Evolutionary conservation across 1,284 basidiomycete species (phyloP).

Genomic region (Entoloma clypeatum): DNA sequence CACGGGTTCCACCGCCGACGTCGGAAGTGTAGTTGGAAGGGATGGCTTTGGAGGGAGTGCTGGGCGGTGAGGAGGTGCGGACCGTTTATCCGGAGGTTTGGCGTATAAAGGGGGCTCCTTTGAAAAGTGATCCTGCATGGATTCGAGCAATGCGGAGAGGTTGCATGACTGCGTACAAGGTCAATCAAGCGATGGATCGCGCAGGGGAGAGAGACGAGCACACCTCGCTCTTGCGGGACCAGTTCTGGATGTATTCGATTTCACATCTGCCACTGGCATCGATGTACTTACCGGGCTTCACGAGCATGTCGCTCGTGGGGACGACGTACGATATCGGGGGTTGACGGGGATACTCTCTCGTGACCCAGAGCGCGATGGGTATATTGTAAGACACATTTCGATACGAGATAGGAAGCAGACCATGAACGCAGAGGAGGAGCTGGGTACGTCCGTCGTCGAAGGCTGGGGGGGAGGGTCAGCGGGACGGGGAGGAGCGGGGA

Average conservation of each 20-base stretch:
- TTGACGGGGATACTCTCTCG: conserved; percentile 74
- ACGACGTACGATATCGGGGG: conserved; percentile 93
- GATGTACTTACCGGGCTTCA: conserved; percentile 73
- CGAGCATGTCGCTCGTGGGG: conserved; percentile 90
- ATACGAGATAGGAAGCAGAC: conserved; percentile 86
- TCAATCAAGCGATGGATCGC: conserved; percentile 15
- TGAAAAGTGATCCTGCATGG: conserved; percentile 81
- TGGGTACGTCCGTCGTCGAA: conserved; percentile 94
- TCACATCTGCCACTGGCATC: conserved; percentile 81
- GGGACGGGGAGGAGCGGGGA: conserved; percentile 4
- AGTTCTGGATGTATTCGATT: conserved; percentile 68
- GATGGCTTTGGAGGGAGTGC: conserved; percentile 45
- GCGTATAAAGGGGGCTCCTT: conserved; percentile 88
- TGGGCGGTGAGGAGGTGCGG: conserved; percentile 33
- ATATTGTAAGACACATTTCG: conserved; percentile 86
- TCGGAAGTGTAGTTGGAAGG: conserved; percentile 14
- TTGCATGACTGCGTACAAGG: conserved; percentile 56
- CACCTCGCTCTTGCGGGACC: conserved; percentile 86
- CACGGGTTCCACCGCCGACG: too few species aligned
- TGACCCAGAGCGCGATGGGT: conserved; percentile 87
- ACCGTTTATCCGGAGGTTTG: conserved; percentile 51
- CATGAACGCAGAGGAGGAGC: conserved; percentile 86
- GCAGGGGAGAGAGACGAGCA: conserved; percentile 24
- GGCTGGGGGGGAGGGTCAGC: conserved; percentile 41
- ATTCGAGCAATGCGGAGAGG: conserved; percentile 62